A percentile compares a stretch with the other conserved stretches of the same genome.
phyloP scores from a whole-genome alignment of 208 protist genomes.

The Eutreptiella sp. region DNA sequence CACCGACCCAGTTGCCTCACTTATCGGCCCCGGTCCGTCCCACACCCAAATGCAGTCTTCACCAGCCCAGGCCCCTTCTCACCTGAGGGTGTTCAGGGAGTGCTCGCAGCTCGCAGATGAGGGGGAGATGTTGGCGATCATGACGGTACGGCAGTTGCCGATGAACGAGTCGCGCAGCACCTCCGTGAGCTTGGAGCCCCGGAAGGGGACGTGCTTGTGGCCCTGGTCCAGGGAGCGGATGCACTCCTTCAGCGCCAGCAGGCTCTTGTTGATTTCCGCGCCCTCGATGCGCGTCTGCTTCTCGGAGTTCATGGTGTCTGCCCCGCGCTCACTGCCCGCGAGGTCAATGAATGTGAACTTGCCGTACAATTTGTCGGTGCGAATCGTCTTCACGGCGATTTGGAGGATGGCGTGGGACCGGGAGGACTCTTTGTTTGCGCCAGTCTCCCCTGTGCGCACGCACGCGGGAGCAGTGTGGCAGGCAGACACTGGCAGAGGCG shows the following conservation, averaged over 20 bases:
- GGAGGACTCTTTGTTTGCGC: conserved; percentile 79
- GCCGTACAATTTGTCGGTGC: conserved; percentile 49
- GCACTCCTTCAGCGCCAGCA: conserved; percentile 97
- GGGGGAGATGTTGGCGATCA: conserved; percentile 93
- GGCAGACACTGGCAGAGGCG: no score
- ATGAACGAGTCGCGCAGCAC: conserved; percentile 92
- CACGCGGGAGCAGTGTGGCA: no score
- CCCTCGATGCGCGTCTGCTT: conserved; percentile 90
- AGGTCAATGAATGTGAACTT: conserved; percentile 98
- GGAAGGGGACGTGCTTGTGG: conserved; percentile 93
- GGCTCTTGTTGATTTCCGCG: conserved; percentile 98
- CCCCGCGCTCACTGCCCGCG: conserved; percentile 93
- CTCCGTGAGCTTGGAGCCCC: conserved; percentile 94
- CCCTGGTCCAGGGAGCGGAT: conserved; percentile 90
- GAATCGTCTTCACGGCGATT: conserved; percentile 50
- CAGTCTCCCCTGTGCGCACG: conserved; percentile 79
- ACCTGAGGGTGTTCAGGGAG: conserved; percentile 96
- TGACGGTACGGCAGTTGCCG: conserved; percentile 89
- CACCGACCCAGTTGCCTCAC: no score
- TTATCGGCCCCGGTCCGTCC: no score
- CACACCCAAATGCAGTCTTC: no score
- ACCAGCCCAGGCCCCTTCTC: no score
- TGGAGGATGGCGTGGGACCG: conserved; percentile 83
- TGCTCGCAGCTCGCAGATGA: conserved; percentile 79
- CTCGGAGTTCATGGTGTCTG: conserved; percentile 88